Percentiles rank a stretch among this genome's conserved stretches.
phyloP scores from a whole-genome alignment of 345 rosid genomes.

The Camelina neglecta region DNA sequence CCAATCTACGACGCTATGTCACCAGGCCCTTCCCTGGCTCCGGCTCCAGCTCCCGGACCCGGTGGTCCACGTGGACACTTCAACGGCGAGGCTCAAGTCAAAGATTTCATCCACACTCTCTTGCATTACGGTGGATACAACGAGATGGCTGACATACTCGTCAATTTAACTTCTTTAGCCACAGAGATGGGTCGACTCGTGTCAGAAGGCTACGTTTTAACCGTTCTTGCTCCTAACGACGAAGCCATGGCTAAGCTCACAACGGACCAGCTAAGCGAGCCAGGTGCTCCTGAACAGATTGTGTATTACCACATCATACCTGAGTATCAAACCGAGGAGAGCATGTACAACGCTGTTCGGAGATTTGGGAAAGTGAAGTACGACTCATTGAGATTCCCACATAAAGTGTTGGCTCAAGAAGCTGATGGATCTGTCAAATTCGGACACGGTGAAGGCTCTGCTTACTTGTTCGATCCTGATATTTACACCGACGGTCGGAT shows the following conservation, averaged over 20 bases:
- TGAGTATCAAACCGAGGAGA: conserved; percentile 97
- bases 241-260: conserved; percentile 97
- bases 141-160: conserved; percentile 95
- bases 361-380: conserved; percentile 87
- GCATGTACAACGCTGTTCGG: conserved; percentile 94
- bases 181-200: conserved; percentile 93
- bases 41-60: conserved; percentile 97
- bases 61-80: conserved; percentile 89
- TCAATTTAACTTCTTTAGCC: conserved; percentile 87
- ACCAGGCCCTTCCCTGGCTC: conserved; percentile 92
- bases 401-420: conserved; percentile 83
- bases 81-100: conserved; percentile 87
- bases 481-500: conserved; percentile 92
- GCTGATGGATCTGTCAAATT: conserved; percentile 96
- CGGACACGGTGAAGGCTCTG: conserved; percentile 75
- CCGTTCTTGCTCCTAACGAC: conserved; percentile 93
- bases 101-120: conserved; percentile 86
- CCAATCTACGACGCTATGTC: conserved; percentile 92
- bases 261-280: conserved; percentile 89
- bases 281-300: conserved; percentile 97
- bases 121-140: conserved; percentile 95
- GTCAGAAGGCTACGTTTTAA: conserved; percentile 88
- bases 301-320: conserved; percentile 86
- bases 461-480: conserved; percentile 95
- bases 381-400: conserved; percentile 85